Conservation (phyloP, 495 filamentous ascomycete species). For the Tuber melanosporum region DNA sequence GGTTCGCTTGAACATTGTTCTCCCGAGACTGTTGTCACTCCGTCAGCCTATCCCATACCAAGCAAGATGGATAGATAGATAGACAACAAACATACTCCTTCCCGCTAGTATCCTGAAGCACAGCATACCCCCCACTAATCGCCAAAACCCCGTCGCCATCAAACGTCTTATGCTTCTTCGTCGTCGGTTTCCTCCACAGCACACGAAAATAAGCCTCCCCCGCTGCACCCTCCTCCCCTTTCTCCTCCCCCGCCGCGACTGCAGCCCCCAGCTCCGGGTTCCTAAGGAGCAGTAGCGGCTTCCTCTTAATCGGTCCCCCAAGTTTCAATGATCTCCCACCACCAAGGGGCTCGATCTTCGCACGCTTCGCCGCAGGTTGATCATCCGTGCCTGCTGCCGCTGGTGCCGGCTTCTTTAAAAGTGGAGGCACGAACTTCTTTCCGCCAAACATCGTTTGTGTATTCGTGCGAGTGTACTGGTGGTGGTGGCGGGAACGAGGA, state of each 20-base stretch:
- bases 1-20: constrained; percentile 49
- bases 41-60: neutral
- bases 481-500: neutral
- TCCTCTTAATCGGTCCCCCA: constrained; percentile 31
- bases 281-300: constrained; percentile 46
- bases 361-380: constrained; percentile 18
- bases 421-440: constrained; percentile 39
- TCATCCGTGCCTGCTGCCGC: constrained; percentile 7
- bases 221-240: constrained; percentile 17
- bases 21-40: constrained; percentile 44
- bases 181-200: constrained; percentile 67
- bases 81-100: constrained; percentile 50
- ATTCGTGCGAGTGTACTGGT: neutral
- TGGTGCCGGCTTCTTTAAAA: constrained; percentile 18
- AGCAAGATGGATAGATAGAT: neutral
- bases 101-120: constrained; percentile 59
- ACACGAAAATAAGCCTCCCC: constrained; percentile 59
- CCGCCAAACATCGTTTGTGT: constrained; percentile 20
- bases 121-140: constrained; percentile 53
- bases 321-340: neutral
- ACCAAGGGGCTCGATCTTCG: neutral
- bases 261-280: constrained; percentile 37
- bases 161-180: constrained; percentile 81
- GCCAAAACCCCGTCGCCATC: constrained; percentile 72
- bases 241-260: neutral